phyloP scores from a whole-genome alignment of 345 rosid species.

The Melaleuca quinquenervia region DNA sequence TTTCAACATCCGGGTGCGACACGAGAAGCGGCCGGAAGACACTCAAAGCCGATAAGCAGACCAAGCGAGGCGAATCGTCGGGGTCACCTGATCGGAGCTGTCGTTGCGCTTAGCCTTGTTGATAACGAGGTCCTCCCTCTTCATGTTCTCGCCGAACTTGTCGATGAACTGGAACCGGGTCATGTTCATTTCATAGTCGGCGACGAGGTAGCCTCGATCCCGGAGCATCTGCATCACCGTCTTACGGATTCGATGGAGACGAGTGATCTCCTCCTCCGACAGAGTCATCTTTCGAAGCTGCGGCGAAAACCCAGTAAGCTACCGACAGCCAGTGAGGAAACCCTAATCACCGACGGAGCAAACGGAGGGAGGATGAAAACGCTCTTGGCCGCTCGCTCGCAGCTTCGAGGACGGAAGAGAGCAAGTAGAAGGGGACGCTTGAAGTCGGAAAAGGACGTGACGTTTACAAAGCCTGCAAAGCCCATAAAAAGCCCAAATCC shows the following conservation, averaged over 20 bases:
- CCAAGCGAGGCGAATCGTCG: background rate
- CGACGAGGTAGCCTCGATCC: slow-evolving; percentile 22
- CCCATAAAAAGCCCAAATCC: background rate
- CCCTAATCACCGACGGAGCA: background rate
- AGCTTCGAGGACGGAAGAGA: background rate
- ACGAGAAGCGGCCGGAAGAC: background rate
- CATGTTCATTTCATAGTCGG: slow-evolving; percentile 16
- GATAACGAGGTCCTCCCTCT: slow-evolving; percentile 36
- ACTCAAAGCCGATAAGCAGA: background rate
- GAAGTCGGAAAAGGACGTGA: background rate
- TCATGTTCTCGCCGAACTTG: slow-evolving; percentile 23
- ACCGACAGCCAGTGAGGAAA: background rate
- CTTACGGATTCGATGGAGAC: slow-evolving; percentile 16
- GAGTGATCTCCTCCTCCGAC: slow-evolving; percentile 24
- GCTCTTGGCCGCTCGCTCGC: background rate
- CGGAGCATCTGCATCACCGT: slow-evolving; percentile 35
- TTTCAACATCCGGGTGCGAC: background rate
- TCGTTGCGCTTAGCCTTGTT: slow-evolving; percentile 14
- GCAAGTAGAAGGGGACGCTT: background rate
- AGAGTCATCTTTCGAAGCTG: slow-evolving; percentile 6
- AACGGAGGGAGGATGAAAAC: background rate
- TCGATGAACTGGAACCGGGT: slow-evolving; percentile 5
- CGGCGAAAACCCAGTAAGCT: background rate
- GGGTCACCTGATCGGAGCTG: slow-evolving; percentile 15
- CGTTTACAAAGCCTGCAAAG: background rate